Percentiles rank a stretch among this genome's conserved stretches.
These are phyloP conservation scores for Ceratocystis colombiana DNA, from an alignment of 2,329 filamentous ascomycete species.

Conservation along the genomic window DNA sequence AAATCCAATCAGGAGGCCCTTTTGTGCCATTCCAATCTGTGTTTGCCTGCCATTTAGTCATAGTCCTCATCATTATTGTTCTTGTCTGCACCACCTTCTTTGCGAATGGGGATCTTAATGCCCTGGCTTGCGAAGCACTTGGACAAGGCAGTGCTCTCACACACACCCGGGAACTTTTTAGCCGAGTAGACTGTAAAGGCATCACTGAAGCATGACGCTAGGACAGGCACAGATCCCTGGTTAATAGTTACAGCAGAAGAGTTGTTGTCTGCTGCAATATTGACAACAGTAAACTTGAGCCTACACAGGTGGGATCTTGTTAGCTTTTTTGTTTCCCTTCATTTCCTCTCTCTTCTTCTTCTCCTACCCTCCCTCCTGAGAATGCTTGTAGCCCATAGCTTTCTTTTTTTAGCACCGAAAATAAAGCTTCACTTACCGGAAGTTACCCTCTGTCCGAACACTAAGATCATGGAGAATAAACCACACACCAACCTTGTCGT, in stretches of 20 bases:
- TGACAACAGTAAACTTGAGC: constrained; percentile 66
- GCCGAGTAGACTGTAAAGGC: constrained; percentile 89
- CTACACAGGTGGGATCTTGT: constrained; percentile 32
- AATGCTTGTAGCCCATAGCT: too few species aligned
- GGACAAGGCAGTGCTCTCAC: constrained; percentile 82
- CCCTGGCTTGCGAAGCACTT: constrained; percentile 89
- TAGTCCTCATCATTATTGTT: constrained; percentile 43
- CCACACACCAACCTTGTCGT: constrained; percentile 82
- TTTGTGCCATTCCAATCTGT: not conserved
- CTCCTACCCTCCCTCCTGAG: too few species aligned
- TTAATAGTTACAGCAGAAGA: constrained; percentile 47
- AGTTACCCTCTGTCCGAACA: constrained; percentile 82
- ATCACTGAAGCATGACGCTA: constrained; percentile 78
- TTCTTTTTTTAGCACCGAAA: too few species aligned
- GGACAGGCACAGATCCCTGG: constrained; percentile 64
- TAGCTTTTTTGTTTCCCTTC: not conserved
- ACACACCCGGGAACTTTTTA: constrained; percentile 97
- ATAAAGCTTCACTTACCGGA: constrained; percentile 50
- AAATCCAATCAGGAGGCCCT: not conserved
- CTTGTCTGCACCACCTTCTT: constrained; percentile 52
- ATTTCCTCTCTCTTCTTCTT: too few species aligned
- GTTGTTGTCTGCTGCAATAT: constrained; percentile 45
- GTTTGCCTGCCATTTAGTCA: constrained; percentile 30
- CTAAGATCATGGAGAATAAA: constrained; percentile 94
- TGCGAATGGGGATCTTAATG: constrained; percentile 92